Percentiles rank a stretch among this genome's conserved stretches.
These are phyloP conservation scores for Saccharata proteae DNA, from an alignment of 2,329 filamentous ascomycete species.

Conservation along the genomic window DNA sequence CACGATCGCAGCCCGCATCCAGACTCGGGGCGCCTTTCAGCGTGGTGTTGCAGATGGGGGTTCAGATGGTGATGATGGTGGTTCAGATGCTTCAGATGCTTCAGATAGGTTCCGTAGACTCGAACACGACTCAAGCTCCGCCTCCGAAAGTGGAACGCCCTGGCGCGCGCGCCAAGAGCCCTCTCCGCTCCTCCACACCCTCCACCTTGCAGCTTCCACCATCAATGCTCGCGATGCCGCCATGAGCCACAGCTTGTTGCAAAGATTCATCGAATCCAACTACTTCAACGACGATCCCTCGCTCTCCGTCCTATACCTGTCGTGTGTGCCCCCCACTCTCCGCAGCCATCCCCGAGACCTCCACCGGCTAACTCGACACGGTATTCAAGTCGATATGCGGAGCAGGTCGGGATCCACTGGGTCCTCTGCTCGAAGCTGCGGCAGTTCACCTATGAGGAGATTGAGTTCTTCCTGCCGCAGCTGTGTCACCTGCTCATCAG, in stretches of 20 bases:
- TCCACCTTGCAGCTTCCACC: too few relatives aligned
- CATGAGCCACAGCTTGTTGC: conserved; percentile 71
- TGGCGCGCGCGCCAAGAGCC: too few relatives aligned
- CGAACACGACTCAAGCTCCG: neutral
- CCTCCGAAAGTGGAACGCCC: neutral
- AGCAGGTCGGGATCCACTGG: conserved; percentile 84
- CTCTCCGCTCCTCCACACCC: conserved; percentile 23
- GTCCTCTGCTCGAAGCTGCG: conserved; percentile 80
- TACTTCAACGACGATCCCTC: conserved; percentile 88
- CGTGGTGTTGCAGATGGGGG: too few relatives aligned
- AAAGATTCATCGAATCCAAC: conserved; percentile 85
- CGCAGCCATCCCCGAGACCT: conserved; percentile 10
- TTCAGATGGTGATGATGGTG: too few relatives aligned
- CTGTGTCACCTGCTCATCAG: conserved; percentile 81
- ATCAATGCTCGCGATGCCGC: too few relatives aligned
- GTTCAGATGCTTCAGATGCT: too few relatives aligned
- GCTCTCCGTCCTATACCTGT: conserved; percentile 77
- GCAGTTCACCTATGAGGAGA: conserved; percentile 81
- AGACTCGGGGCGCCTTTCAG: too few relatives aligned
- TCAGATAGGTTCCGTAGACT: too few relatives aligned
- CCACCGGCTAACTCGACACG: conserved; percentile 9
- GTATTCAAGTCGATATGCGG: conserved; percentile 60
- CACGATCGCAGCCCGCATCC: too few relatives aligned
- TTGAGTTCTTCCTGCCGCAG: conserved; percentile 79
- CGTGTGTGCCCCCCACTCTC: conserved; percentile 45